These are phyloP conservation scores for Isabelozyma gotoi DNA, from an alignment of 805 yeast species.

Conservation along the genomic window DNA sequence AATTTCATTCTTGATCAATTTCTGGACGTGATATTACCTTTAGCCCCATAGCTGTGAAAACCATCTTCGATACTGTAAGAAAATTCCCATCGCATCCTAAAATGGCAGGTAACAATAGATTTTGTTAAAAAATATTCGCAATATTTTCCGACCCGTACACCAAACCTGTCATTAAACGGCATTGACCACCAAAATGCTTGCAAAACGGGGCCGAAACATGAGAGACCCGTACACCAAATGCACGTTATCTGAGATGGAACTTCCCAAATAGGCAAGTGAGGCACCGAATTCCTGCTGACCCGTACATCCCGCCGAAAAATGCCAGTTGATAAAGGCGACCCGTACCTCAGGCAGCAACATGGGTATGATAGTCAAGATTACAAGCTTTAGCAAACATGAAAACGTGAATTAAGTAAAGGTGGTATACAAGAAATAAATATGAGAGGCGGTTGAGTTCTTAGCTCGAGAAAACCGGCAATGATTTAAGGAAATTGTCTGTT, in stretches of 20 bases:
- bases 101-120: not conserved
- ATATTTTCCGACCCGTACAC: conserved; percentile 1
- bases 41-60: not conserved
- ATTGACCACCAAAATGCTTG: not conserved
- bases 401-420: not conserved
- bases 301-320: not conserved
- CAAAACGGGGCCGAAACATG: not conserved
- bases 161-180: not conserved
- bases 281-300: no score
- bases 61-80: not conserved
- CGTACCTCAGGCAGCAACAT: not conserved
- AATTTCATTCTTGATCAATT: no score
- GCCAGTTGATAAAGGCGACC: not conserved
- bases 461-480: conserved; percentile 21
- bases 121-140: not conserved
- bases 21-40: no score
- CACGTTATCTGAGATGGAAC: not conserved
- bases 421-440: not conserved
- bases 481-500: conserved; percentile 47
- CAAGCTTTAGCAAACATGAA: no score
- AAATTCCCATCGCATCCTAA: not conserved
- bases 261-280: not conserved
- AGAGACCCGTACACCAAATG: not conserved
- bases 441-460: no score
- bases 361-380: no score